Conservation (phyloP, 179 eudicot species). For the Camellia oleifera region DNA sequence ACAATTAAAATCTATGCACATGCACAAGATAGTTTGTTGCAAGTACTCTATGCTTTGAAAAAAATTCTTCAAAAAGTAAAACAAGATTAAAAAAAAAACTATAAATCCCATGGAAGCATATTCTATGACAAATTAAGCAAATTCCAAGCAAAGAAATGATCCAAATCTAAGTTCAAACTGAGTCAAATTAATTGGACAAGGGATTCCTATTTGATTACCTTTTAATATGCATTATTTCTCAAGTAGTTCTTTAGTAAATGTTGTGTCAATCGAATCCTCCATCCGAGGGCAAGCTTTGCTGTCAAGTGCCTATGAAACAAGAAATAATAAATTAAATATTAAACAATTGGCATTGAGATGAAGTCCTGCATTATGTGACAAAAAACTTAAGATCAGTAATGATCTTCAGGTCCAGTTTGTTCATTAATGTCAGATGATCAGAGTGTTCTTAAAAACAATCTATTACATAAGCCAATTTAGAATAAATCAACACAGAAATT, state of each 20-base stretch:
- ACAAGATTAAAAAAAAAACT: not conserved
- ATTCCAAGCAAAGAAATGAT: not conserved
- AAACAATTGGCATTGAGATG: not conserved
- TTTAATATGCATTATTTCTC: constrained; percentile 82
- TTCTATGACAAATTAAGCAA: not conserved
- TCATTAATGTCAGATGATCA: not conserved
- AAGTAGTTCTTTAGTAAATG: constrained; percentile 77
- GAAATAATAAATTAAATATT: constrained; percentile 11
- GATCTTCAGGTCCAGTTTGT: not conserved
- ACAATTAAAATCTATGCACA: not conserved
- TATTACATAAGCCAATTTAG: not conserved
- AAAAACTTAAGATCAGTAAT: not conserved
- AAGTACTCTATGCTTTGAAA: not conserved
- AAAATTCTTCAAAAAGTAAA: not conserved
- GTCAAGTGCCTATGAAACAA: constrained; percentile 67
- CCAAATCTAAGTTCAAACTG: constrained; percentile 7
- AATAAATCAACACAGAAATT: no score
- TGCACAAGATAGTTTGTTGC: not conserved
- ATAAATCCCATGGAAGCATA: not conserved
- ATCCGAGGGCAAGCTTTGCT: constrained; percentile 79
- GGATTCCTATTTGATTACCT: constrained; percentile 40
- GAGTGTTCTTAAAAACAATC: not conserved
- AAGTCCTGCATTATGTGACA: not conserved
- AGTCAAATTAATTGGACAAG: not conserved
- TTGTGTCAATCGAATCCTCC: constrained; percentile 88